Base-by-base conservation (phyloP, 1,284 basidiomycete genomes). In the Xerocomus minutiporus region DNA sequence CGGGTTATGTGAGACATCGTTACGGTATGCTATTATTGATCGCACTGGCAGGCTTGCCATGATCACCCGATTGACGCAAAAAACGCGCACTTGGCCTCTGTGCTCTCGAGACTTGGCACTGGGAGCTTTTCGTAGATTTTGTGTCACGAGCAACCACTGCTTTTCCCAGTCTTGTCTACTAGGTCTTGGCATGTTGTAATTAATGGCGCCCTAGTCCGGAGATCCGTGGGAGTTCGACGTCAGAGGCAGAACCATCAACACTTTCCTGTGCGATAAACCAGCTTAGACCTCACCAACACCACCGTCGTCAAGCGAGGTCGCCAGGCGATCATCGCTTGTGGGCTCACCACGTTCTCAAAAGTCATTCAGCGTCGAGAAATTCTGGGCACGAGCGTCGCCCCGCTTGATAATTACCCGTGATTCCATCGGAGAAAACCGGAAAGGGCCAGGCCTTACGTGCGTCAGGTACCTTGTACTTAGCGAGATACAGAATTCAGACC, bases 401-500 rank as follows among this genome's bases (percentile, higher is more conserved):
- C 29, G 29, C 31, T 32, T 32, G 31, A 32, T 32, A 32, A 41
- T 25, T 13, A 25, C 25, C 23, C 41, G 36, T 51, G 40, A 47
- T 46, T 43, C 36, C 12, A 13, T 64, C 61, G 61, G 61, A 34
- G 44, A 17, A 50, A 64, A 59, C 52, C 64, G 64, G 61, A 52
- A 46, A 50, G 12, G 12, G 12, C 31, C 12, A 32, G 31, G 31
- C 31, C 12, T 12, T 32, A 13, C 31, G 31, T 8, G 28, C 28
- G 28, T 29, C 31, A 31, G 31, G 13, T 20, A 11, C 15, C 31
- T 38, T 38, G 36, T 38, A 38, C 8, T 38, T 38, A 38, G 15
- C 36, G 11, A 38, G 8, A 20, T 38, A 17, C 36, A 38, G 31
- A 32, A 11, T 31, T 31, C 31, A 31, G 11, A 8, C 20, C 20